Percentiles rank a stretch among this genome's conserved stretches.
Evolutionary conservation across 441 rosid species (phyloP).

Genomic region (Adansonia gregorii): DNA sequence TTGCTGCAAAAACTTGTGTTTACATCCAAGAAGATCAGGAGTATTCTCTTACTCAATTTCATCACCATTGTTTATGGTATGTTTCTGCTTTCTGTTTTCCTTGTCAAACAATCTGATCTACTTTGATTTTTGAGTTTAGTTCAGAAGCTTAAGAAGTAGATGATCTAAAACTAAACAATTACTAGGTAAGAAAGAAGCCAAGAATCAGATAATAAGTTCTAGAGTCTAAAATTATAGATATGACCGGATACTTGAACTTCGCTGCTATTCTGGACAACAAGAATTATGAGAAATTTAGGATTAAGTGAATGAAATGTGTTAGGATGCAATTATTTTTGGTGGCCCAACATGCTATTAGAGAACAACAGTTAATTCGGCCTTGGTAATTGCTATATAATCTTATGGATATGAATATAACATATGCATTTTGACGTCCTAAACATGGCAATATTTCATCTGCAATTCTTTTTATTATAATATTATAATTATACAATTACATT

Average conservation of each 20-base stretch:
- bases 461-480: too few species aligned
- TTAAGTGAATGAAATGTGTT: not conserved
- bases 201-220: not conserved
- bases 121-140: not conserved
- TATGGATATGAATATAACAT: not conserved
- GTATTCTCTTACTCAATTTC: constrained; percentile 61
- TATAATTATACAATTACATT: too few species aligned
- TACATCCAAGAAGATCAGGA: constrained; percentile 52
- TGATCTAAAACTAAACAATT: not conserved
- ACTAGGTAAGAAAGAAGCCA: not conserved
- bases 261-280: not conserved
- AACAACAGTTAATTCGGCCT: not conserved
- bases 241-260: not conserved
- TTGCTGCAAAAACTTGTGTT: constrained; percentile 47
- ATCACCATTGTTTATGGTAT: constrained; percentile 59
- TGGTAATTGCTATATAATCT: not conserved
- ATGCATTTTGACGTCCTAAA: not conserved
- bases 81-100: not conserved
- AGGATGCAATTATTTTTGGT: not conserved
- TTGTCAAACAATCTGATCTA: not conserved
- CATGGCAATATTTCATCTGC: too few species aligned
- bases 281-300: not conserved
- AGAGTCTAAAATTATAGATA: not conserved
- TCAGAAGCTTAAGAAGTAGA: not conserved
- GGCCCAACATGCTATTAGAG: not conserved